A percentile compares a stretch with the other conserved stretches of the same genome.
These are phyloP conservation scores for Thuidium tamariscinum DNA, from an alignment of 225 moss, liverwort and hornwort species.

Conservation along the genomic window DNA sequence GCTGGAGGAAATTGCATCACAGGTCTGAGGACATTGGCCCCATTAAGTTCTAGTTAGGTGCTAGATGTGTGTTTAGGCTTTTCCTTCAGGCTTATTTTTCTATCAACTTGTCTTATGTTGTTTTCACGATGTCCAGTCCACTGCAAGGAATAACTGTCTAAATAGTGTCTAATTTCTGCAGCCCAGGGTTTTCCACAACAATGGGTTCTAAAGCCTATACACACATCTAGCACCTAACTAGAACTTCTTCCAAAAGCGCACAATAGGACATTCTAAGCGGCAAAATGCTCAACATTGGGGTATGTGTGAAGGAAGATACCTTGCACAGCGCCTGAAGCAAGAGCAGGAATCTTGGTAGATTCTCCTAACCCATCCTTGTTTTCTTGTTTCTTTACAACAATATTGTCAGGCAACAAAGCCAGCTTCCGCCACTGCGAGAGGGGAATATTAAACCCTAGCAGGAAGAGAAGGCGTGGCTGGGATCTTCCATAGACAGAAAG, in stretches of 20 bases:
- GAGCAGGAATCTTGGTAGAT: not conserved
- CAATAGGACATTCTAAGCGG: not conserved
- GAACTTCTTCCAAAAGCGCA: not conserved
- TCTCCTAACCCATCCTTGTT: slow-evolving; percentile 2
- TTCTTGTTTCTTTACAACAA: not conserved
- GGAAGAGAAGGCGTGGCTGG: slow-evolving; percentile 58
- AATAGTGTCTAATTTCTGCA: not conserved
- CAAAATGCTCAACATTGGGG: not conserved
- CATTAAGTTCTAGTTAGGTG: not conserved
- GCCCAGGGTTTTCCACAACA: not conserved
- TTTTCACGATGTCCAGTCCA: not conserved
- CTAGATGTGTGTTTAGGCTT: not conserved
- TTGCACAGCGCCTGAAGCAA: slow-evolving; percentile 7
- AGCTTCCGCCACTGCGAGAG: slow-evolving; percentile 41
- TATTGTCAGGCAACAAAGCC: slow-evolving; percentile 28
- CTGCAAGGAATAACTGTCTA: not conserved
- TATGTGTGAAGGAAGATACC: slow-evolving; percentile 2
- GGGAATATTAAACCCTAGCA: slow-evolving; percentile 43
- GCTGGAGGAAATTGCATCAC: not conserved
- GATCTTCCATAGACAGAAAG: slow-evolving; percentile 46
- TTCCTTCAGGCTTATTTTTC: not conserved
- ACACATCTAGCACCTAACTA: too few relatives aligned
- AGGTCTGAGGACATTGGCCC: not conserved
- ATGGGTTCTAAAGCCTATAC: too few relatives aligned
- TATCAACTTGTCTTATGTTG: not conserved